These are phyloP conservation scores for Pseudocercospora crystallina DNA, from an alignment of 2,329 filamentous ascomycete species.

Conservation along the genomic window DNA sequence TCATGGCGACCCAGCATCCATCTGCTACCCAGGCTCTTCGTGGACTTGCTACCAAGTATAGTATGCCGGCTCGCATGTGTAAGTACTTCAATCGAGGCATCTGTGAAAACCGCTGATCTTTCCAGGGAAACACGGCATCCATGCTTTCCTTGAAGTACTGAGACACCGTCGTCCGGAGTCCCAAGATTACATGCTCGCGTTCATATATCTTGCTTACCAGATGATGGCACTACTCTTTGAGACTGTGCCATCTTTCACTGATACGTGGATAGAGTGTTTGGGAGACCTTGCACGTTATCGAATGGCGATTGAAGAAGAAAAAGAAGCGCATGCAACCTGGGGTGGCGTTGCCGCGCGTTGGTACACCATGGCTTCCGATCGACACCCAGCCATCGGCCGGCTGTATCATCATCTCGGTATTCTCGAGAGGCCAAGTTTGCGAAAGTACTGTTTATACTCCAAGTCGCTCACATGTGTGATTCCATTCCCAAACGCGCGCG, in stretches of 20 bases:
- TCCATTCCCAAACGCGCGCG: conserved; percentile 66
- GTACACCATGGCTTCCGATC: conserved; percentile 81
- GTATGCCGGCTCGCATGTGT: conserved; percentile 91
- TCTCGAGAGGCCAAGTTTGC: conserved; percentile 67
- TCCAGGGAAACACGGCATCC: conserved; percentile 73
- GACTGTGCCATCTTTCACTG: conserved; percentile 76
- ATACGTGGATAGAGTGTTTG: conserved; percentile 91
- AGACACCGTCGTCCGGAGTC: conserved; percentile 72
- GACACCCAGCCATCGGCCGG: conserved; percentile 70
- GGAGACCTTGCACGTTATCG: conserved; percentile 82
- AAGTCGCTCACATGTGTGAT: conserved; percentile 68
- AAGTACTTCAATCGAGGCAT: too few species aligned
- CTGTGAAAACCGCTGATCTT: too few species aligned
- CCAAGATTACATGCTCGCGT: conserved; percentile 84
- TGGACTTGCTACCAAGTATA: conserved; percentile 73
- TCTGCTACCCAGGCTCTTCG: conserved; percentile 68
- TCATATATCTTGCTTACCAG: conserved; percentile 84
- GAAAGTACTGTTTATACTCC: conserved; percentile 71
- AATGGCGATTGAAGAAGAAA: conserved; percentile 88
- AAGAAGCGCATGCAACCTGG: conserved; percentile 71
- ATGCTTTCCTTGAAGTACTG: conserved; percentile 48
- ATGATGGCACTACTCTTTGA: conserved; percentile 88
- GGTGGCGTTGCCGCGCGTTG: conserved; percentile 75
- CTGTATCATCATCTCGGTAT: conserved; percentile 89
- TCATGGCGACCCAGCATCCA: conserved; percentile 79